phyloP scores from a whole-genome alignment of 805 yeast genomes.

The Starmerella floricola region DNA sequence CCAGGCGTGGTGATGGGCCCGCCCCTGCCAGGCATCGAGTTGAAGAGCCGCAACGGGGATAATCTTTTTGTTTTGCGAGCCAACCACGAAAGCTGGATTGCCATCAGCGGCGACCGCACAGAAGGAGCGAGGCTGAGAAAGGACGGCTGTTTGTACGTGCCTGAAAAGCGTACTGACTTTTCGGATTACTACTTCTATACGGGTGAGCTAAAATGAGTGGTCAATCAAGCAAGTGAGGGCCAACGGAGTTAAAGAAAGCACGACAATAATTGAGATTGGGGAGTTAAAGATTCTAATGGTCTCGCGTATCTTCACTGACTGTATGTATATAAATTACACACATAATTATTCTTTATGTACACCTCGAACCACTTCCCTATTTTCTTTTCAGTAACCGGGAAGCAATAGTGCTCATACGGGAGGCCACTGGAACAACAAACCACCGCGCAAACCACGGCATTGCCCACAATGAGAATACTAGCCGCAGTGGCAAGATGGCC shows the following conservation, averaged over 20 bases:
- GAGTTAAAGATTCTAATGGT: not conserved
- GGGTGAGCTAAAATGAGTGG: slow-evolving; percentile 15
- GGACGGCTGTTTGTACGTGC: slow-evolving; percentile 19
- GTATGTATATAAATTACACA: no score
- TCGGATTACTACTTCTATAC: slow-evolving; percentile 19
- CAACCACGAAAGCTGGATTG: slow-evolving; percentile 7
- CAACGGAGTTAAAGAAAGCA: not conserved
- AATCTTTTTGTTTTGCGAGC: slow-evolving; percentile 11
- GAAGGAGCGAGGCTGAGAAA: slow-evolving; percentile 8
- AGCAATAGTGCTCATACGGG: slow-evolving; percentile 12
- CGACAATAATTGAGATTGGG: not conserved
- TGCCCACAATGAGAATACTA: slow-evolving; percentile 38
- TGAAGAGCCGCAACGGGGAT: slow-evolving; percentile 7
- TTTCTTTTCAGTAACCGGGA: not conserved
- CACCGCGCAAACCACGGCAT: slow-evolving; percentile 50
- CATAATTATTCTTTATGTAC: no score
- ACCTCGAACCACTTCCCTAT: no score
- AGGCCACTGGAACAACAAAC: slow-evolving; percentile 37
- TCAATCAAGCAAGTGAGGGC: no score
- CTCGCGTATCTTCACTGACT: no score
- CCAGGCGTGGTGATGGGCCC: slow-evolving; percentile 19
- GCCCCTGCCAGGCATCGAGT: slow-evolving; percentile 21
- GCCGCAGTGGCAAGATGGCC: slow-evolving; percentile 40
- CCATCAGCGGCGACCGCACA: not conserved
- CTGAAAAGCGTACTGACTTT: slow-evolving; percentile 16